Percentiles rank a stretch among this genome's conserved stretches.
These are phyloP conservation scores for Coprinopsis sp. DNA, from an alignment of 768 basidiomycete species.

Conservation along the genomic window DNA sequence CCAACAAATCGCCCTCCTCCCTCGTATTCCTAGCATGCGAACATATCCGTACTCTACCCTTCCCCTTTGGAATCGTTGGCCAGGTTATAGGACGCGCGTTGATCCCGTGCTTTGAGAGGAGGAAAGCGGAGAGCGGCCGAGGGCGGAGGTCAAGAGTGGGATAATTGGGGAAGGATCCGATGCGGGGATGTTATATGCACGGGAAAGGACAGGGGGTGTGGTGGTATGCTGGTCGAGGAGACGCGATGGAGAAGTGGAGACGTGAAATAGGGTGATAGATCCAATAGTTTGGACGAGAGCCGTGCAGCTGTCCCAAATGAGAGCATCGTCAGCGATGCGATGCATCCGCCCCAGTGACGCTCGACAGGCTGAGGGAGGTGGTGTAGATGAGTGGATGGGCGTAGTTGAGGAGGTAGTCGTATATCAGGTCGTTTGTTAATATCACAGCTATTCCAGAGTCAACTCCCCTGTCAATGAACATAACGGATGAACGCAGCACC, in stretches of 20 bases:
- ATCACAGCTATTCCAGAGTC: conserved; percentile 55
- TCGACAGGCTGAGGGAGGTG: no score
- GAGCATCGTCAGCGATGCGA: conserved; percentile 78
- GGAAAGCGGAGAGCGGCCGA: conserved; percentile 67
- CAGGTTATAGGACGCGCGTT: conserved; percentile 75
- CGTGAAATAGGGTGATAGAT: no score
- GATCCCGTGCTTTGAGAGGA: conserved; percentile 47
- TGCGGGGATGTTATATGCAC: background rate
- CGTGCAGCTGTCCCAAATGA: conserved; percentile 69
- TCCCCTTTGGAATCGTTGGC: conserved; percentile 87
- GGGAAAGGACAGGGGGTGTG: background rate
- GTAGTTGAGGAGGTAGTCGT: conserved; percentile 87
- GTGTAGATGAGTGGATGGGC: no score
- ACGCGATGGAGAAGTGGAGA: no score
- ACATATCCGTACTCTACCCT: no score
- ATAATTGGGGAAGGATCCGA: conserved; percentile 68
- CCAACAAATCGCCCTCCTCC: no score
- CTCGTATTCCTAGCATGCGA: no score
- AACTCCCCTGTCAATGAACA: background rate
- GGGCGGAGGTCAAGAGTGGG: conserved; percentile 76
- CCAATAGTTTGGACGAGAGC: no score
- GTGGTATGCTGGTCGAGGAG: background rate
- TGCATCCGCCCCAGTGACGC: conserved; percentile 68
- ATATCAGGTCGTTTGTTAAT: conserved; percentile 63
- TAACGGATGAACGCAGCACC: conserved; percentile 58